Evolutionary conservation across 208 protist genomes (phyloP).

Genomic region (Leptomonas seymouri): DNA sequence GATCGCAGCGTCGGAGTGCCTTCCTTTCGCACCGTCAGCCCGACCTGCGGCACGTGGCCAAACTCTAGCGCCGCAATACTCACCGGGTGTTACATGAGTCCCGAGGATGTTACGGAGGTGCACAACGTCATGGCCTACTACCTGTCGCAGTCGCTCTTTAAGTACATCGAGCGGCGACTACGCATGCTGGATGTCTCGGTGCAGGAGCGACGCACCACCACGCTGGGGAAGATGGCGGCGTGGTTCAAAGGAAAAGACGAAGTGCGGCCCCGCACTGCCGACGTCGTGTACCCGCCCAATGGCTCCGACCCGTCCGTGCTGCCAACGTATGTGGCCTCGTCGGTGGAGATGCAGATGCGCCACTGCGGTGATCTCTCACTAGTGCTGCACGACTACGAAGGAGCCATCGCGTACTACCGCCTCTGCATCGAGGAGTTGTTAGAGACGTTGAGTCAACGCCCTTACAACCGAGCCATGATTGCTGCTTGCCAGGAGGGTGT

Average conservation of each 20-base stretch:
- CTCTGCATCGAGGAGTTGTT: slow-evolving; percentile 80
- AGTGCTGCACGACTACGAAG: slow-evolving; percentile 64
- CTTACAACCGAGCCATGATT: slow-evolving; percentile 74
- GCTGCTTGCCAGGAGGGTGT: slow-evolving; percentile 80
- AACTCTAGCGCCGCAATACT: slow-evolving; percentile 44
- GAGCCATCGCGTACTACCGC: slow-evolving; percentile 63
- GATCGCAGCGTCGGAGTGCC: slow-evolving; percentile 5
- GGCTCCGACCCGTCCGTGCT: slow-evolving; percentile 10
- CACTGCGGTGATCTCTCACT: slow-evolving; percentile 74
- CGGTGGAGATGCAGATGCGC: slow-evolving; percentile 87
- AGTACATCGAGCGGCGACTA: slow-evolving; percentile 71
- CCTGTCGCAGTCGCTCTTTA: slow-evolving; percentile 69
- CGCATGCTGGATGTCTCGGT: slow-evolving; percentile 57
- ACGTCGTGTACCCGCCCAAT: slow-evolving; percentile 18
- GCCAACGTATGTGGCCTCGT: slow-evolving; percentile 59
- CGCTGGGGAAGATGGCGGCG: slow-evolving; percentile 79
- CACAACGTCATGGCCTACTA: slow-evolving; percentile 74
- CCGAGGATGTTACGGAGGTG: slow-evolving; percentile 63
- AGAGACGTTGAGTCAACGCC: slow-evolving; percentile 50
- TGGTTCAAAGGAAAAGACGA: slow-evolving; percentile 85
- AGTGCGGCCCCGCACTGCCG: slow-evolving; percentile 41
- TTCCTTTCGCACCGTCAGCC: slow-evolving; percentile 39
- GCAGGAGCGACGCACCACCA: slow-evolving; percentile 78
- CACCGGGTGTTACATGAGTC: slow-evolving; percentile 80
- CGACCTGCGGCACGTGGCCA: slow-evolving; percentile 57